Evolutionary conservation across 2,329 filamentous ascomycete genomes (phyloP).

Genomic region (Ampelomyces quisqualis): DNA sequence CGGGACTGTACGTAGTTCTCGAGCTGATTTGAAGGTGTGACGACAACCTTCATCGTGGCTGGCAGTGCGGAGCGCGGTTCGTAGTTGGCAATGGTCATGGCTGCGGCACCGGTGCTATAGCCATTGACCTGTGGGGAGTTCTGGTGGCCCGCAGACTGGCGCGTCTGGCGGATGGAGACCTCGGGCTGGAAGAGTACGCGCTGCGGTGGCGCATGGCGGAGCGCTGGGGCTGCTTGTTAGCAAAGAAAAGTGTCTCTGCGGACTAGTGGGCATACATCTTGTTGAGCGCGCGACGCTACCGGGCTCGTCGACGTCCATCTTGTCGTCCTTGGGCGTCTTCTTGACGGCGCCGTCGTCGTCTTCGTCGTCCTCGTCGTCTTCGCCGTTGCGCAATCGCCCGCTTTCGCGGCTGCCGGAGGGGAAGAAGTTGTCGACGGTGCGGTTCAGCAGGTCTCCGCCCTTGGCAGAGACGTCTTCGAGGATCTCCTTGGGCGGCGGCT

Average conservation of each 20-base stretch:
- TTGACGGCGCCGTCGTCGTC: conserved; percentile 46
- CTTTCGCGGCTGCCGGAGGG: conserved; percentile 51
- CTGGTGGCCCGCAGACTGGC: conserved; percentile 50
- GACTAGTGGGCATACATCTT: conserved; percentile 31
- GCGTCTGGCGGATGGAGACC: conserved; percentile 64
- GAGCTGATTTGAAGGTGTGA: conserved; percentile 73
- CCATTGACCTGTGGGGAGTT: conserved; percentile 50
- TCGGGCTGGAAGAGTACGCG: conserved; percentile 84
- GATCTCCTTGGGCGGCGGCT: conserved; percentile 84
- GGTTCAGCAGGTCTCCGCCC: conserved; percentile 73
- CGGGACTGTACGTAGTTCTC: conserved; percentile 63
- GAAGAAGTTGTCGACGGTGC: conserved; percentile 75
- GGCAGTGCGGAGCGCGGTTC: conserved; percentile 65
- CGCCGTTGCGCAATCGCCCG: conserved; percentile 53
- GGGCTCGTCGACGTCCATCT: conserved; percentile 48
- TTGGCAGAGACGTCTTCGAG: conserved; percentile 79
- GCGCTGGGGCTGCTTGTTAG: conserved; percentile 43
- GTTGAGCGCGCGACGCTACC: conserved; percentile 43
- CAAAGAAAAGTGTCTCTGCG: background rate
- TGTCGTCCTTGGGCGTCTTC: conserved; percentile 55
- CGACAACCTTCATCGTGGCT: conserved; percentile 69
- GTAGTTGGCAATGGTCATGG: conserved; percentile 65
- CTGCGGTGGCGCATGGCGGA: conserved; percentile 81
- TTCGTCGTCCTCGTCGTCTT: conserved; percentile 55
- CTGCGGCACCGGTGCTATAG: conserved; percentile 44